Evolutionary conservation across 139 green algal genomes (phyloP), one percentile per base, ranked within the genome.

Genomic region (Chlorella sp.): DNA sequence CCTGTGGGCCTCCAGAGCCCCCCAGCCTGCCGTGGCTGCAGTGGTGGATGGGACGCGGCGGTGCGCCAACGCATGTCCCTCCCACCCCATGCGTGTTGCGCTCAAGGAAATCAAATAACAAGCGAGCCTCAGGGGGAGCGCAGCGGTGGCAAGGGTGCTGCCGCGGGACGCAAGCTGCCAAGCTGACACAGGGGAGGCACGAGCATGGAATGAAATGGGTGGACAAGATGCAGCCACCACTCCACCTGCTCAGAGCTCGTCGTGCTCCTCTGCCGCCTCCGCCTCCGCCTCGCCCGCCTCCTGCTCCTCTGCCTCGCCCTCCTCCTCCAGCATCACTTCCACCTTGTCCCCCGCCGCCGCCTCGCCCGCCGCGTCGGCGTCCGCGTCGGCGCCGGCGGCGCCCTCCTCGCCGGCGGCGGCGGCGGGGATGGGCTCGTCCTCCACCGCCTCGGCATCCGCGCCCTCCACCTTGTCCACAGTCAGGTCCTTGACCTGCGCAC

Each of bases 241-340:
- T n/a, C 11, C 25, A 31, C 55, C 55, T 36, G 1, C 55, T 67
- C 60, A 67, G 60, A 67, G 60, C 60, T 75, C 35, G 31, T 55
- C 55, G 8, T 45, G 8, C 36, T 48, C 38, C 4, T 17, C 61
- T 2, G 21, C 36, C 5, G 29, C 64, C 36, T 50, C 40, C 61
- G 46, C 40, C 8, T 46, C 61, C 14, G 27, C 58, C 31, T 36
- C 58, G 9, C 31, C 58, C 8, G 58, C 58, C 3, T 31, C 31
- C 58, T 64, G 19, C 19, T 17, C 9, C 48, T 29, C 48, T 14
- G 48, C 48, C 48, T 35, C 3, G 2, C 3, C 55, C 11, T 27
- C 55, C 55, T 8, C 48, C 9, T 17, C 48, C 4, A 14, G 45
- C 45, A n/a, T n/a, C n/a, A n/a, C n/a, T n/a, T n/a, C n/a, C 46